Conservation (phyloP, 1,284 basidiomycete genomes). For the Ustilago crameri region DNA sequence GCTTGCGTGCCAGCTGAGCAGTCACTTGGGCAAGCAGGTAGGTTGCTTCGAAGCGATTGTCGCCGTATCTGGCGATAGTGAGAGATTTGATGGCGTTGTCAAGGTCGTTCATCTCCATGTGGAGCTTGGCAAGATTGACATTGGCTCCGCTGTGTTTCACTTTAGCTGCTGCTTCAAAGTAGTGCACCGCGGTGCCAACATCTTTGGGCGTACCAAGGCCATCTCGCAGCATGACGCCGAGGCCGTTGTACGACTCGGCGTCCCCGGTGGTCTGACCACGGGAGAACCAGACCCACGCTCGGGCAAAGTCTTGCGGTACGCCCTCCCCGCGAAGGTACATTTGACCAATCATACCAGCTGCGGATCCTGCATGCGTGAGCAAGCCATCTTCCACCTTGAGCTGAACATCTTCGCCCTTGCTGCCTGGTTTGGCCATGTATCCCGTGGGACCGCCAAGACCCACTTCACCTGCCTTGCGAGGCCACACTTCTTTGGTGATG, state of each 20-base stretch:
- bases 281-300: slow-evolving; percentile 93
- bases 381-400: slow-evolving; percentile 47
- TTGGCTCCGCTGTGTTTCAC: slow-evolving; percentile 78
- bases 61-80: slow-evolving; percentile 37
- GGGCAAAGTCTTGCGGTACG: slow-evolving; percentile 78
- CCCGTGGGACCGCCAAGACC: slow-evolving; percentile 48
- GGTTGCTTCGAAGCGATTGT: slow-evolving; percentile 53
- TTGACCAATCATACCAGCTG: slow-evolving; percentile 75
- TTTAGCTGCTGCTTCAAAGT: slow-evolving; percentile 83
- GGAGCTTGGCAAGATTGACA: slow-evolving; percentile 86
- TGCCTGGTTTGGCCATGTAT: slow-evolving; percentile 38
- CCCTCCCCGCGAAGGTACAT: slow-evolving; percentile 97
- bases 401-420: slow-evolving; percentile 50
- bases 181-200: slow-evolving; percentile 73
- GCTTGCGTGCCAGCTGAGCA: slow-evolving; percentile 32
- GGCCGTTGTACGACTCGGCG: slow-evolving; percentile 84
- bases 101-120: slow-evolving; percentile 68
- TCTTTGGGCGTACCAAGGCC: slow-evolving; percentile 76
- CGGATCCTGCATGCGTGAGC: slow-evolving; percentile 39
- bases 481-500: slow-evolving; percentile 60
- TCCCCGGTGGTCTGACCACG: slow-evolving; percentile 79
- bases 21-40: slow-evolving; percentile 55
- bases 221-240: slow-evolving; percentile 92
- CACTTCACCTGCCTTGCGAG: slow-evolving; percentile 50
- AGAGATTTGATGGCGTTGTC: slow-evolving; percentile 41